A percentile compares a stretch with the other conserved stretches of the same genome.
Evolutionary conservation across 1,284 basidiomycete species (phyloP).

Genomic region (Amylostereum chailletii): DNA sequence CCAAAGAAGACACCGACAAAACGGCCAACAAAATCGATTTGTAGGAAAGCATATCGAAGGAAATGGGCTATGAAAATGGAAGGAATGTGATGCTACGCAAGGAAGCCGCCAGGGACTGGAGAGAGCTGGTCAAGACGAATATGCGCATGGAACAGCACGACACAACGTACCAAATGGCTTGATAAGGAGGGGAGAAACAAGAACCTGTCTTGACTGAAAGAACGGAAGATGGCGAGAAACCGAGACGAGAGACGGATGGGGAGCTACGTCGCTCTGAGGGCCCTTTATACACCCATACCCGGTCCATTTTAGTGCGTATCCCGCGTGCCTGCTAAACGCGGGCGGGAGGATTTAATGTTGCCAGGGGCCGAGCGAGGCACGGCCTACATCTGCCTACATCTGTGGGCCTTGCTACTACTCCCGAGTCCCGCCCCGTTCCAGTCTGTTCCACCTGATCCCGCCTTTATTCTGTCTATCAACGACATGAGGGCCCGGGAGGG

Average conservation of each 20-base stretch:
- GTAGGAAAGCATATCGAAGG: slow-evolving; percentile 32
- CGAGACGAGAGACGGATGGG: not conserved
- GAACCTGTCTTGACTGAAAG: slow-evolving; percentile 47
- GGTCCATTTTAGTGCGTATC: too few species aligned
- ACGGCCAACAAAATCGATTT: slow-evolving; percentile 31
- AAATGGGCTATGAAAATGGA: slow-evolving; percentile 11
- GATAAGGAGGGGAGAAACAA: slow-evolving; percentile 26
- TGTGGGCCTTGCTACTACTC: too few species aligned
- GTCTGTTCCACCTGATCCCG: too few species aligned
- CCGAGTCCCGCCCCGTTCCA: too few species aligned
- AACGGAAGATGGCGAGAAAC: slow-evolving; percentile 22
- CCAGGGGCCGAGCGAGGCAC: too few species aligned
- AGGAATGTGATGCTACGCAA: slow-evolving; percentile 13
- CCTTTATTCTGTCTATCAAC: too few species aligned
- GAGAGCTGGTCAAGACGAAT: slow-evolving; percentile 9
- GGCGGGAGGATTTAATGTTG: too few species aligned
- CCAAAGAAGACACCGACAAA: slow-evolving; percentile 26
- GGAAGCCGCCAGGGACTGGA: not conserved
- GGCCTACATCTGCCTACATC: too few species aligned
- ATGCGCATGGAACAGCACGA: slow-evolving; percentile 11
- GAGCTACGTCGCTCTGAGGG: not conserved
- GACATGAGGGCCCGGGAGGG: too few species aligned
- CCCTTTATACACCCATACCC: too few species aligned
- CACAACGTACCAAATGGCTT: slow-evolving; percentile 16
- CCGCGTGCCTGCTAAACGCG: too few species aligned